These are phyloP conservation scores for Blumeriella jaapii DNA, from an alignment of 2,329 filamentous ascomycete species.

Conservation along the genomic window DNA sequence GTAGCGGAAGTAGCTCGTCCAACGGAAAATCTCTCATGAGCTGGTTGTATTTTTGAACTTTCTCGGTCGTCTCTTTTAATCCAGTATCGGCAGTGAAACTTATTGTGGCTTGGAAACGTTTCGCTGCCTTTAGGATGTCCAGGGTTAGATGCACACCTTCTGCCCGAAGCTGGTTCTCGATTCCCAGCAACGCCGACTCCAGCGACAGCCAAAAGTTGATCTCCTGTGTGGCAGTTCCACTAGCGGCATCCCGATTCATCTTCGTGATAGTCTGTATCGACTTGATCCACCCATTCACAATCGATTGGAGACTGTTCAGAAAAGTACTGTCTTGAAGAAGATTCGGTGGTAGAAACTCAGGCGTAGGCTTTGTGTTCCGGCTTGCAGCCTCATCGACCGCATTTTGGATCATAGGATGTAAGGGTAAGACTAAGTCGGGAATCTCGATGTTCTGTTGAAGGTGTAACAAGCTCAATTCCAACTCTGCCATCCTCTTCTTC, in stretches of 20 bases:
- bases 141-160: slow-evolving; percentile 85
- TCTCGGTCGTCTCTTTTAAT: slow-evolving; percentile 88
- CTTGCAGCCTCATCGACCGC: slow-evolving; percentile 69
- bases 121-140: slow-evolving; percentile 91
- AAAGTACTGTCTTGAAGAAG: slow-evolving; percentile 85
- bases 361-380: slow-evolving; percentile 55
- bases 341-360: slow-evolving; percentile 64
- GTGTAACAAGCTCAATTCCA: slow-evolving; percentile 82
- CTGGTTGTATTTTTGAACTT: slow-evolving; percentile 97
- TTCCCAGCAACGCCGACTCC: slow-evolving; percentile 84
- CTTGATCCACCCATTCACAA: slow-evolving; percentile 97
- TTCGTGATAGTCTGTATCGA: slow-evolving; percentile 95
- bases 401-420: slow-evolving; percentile 79
- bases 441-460: slow-evolving; percentile 98
- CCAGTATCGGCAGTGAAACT: slow-evolving; percentile 96
- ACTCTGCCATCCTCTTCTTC: slow-evolving; percentile 90
- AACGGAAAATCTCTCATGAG: slow-evolving; percentile 97
- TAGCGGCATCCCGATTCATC: slow-evolving; percentile 71
- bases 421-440: slow-evolving; percentile 74
- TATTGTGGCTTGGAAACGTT: slow-evolving; percentile 93
- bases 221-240: slow-evolving; percentile 80
- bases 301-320: slow-evolving; percentile 85
- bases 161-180: slow-evolving; percentile 77
- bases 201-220: slow-evolving; percentile 99
- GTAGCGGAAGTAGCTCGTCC: slow-evolving; percentile 91